Evolutionary conservation across 768 basidiomycete genomes (phyloP).

Genomic region (Phlebiopsis flavidoalba): DNA sequence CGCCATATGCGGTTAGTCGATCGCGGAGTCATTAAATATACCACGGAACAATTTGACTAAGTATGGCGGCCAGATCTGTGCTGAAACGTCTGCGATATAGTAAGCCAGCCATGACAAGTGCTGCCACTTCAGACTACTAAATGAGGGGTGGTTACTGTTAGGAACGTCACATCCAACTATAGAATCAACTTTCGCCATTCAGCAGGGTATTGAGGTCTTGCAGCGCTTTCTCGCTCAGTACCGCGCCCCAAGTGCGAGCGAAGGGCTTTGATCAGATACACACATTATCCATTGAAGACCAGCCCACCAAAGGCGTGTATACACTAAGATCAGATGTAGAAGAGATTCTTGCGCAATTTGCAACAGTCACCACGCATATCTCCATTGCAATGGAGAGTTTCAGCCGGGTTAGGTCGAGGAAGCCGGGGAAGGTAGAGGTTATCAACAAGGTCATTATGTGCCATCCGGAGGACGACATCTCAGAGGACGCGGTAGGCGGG

Average conservation of each 20-base stretch:
- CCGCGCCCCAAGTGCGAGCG: slow-evolving; percentile 45
- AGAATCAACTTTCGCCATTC: slow-evolving; percentile 45
- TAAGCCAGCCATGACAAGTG: slow-evolving; percentile 30
- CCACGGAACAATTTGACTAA: slow-evolving; percentile 1
- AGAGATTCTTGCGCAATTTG: slow-evolving; percentile 47
- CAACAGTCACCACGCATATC: slow-evolving; percentile 31
- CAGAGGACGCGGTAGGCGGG: background rate
- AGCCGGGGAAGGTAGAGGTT: background rate
- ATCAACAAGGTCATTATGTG: background rate
- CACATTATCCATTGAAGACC: slow-evolving; percentile 30
- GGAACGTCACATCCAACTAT: slow-evolving; percentile 78
- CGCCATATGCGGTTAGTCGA: slow-evolving; percentile 59
- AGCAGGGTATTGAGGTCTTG: slow-evolving; percentile 56
- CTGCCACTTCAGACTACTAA: background rate
- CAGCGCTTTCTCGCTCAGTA: slow-evolving; percentile 62
- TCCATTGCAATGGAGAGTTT: background rate
- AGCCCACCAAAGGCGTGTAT: slow-evolving; percentile 38
- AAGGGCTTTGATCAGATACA: slow-evolving; percentile 65
- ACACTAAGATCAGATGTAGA: slow-evolving; percentile 45
- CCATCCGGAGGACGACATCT: background rate
- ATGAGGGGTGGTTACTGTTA: slow-evolving; percentile 22
- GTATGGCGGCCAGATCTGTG: slow-evolving; percentile 47
- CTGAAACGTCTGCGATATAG: slow-evolving; percentile 52
- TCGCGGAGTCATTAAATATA: background rate
- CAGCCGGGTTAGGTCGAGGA: background rate